Base-by-base conservation (phyloP, 208 protist species). In the Crithidia bombi region DNA sequence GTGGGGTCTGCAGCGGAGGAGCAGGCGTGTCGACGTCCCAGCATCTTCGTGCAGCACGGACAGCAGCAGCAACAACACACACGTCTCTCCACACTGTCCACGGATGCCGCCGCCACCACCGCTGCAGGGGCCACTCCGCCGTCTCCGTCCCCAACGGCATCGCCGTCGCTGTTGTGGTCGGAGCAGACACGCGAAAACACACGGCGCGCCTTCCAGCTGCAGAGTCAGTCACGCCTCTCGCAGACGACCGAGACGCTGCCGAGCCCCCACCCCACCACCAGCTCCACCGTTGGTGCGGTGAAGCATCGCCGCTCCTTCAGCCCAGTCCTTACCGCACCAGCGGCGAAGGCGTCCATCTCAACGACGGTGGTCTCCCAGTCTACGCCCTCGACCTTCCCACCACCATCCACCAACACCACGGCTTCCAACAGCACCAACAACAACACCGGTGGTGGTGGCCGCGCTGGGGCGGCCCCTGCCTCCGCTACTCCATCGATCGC, bases 161-260 rank as follows among this genome's bases (percentile, higher is more conserved):
- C 57, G 14, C 41, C 44, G 6, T 32, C 57, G 58, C 19, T 32
- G 30, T n/a, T 26, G 69, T 67, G 64, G 71, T 26, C 64, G 36
- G 71, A 77, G 46, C 71, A 77, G 65, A 80, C 73, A 51, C 71
- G 66, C 19, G 65, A 83, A 2, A 83, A 83, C 65, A 28, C 66
- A 2, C 64, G 55, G 5, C 68, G 73, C 11, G 78, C 73, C 4
- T 19, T 65, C 12, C 66, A 80, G 25, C 61, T 83, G 58, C 64
- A 63, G 38, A 54, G 49, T 19, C 63, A 62, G 26, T 51, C 58
- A 4, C 65, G 65, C 17, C 61, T 77, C 11, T 77, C 71, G 3
- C 36, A 66, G 19, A 58, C 64, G 4, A 70, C 50, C 3, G 61
- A 73, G 11, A 17, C 36, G 44, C 15, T 66, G 7, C 2, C 36